Conservation (phyloP, 2,329 filamentous ascomycete genomes). For the Hypoxylon sp. region DNA sequence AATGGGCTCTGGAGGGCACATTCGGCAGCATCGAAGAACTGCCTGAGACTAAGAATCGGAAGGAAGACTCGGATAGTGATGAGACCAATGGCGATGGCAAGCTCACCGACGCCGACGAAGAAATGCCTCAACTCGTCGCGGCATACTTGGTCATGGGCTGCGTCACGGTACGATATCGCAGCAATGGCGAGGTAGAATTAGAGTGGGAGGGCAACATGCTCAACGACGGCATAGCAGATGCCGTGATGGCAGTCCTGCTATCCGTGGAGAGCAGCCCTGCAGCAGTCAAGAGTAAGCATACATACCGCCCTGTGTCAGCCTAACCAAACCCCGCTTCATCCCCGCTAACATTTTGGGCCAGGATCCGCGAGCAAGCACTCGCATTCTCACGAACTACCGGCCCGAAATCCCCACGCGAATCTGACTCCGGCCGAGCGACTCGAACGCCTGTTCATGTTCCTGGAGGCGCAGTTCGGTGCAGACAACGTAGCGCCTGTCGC, state of each 20-base stretch:
- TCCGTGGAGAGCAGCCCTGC: constrained; percentile 95
- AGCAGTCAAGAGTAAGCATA: constrained; percentile 84
- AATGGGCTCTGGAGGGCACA: constrained; percentile 93
- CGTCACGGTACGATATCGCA: constrained; percentile 83
- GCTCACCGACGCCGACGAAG: constrained; percentile 75
- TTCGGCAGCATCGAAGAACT: constrained; percentile 88
- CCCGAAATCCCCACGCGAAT: constrained; percentile 80
- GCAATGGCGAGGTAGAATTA: constrained; percentile 85
- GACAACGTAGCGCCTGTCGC: constrained; percentile 86
- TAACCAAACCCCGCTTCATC: constrained; percentile 31
- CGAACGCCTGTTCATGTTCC: constrained; percentile 90
- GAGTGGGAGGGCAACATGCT: constrained; percentile 99
- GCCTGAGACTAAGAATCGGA: constrained; percentile 65
- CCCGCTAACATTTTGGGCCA: constrained; percentile 62
- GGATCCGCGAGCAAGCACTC: constrained; percentile 72
- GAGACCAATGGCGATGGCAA: constrained; percentile 54
- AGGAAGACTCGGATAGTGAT: constrained; percentile 57
- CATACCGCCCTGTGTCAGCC: constrained; percentile 41
- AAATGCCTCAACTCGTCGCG: constrained; percentile 69
- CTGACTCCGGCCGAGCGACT: constrained; percentile 82
- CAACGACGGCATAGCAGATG: constrained; percentile 98
- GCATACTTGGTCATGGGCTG: constrained; percentile 89
- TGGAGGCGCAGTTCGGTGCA: constrained; percentile 94
- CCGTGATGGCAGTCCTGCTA: constrained; percentile 91
- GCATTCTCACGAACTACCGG: constrained; percentile 66